Conservation (phyloP, 2,329 filamentous ascomycete genomes). For the Lachnellula willkommii region DNA sequence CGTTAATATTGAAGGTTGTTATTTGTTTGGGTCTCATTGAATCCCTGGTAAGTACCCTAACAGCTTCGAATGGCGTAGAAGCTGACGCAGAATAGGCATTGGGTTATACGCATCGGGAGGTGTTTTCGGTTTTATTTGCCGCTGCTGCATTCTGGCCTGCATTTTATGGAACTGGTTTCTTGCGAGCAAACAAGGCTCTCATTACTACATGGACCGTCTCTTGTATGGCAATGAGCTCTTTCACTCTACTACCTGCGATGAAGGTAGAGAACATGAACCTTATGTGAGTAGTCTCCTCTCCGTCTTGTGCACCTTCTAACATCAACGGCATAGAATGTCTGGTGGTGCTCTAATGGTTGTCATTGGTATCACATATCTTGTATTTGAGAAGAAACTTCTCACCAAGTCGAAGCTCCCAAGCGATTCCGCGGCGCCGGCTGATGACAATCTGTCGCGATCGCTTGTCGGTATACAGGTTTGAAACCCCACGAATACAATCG, state of each 20-base stretch:
- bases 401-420: conserved; percentile 20
- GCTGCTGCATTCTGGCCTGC: conserved; percentile 73
- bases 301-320: neutral
- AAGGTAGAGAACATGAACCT: conserved; percentile 73
- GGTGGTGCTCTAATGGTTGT: conserved; percentile 74
- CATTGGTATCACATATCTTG: conserved; percentile 71
- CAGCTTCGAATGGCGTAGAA: neutral
- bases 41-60: conserved; percentile 56
- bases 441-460: conserved; percentile 49
- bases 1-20: conserved; percentile 58
- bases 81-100: conserved; percentile 56
- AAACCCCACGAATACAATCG: neutral
- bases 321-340: conserved; percentile 48
- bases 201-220: conserved; percentile 68
- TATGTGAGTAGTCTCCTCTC: conserved; percentile 52
- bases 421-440: conserved; percentile 26
- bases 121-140: conserved; percentile 76
- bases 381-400: conserved; percentile 60
- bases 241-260: conserved; percentile 81
- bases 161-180: conserved; percentile 66
- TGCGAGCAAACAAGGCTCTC: conserved; percentile 60
- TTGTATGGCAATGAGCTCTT: conserved; percentile 79
- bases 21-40: conserved; percentile 71
- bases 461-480: conserved; percentile 63
- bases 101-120: conserved; percentile 85